Base-by-base conservation (phyloP, 179 eudicot species). In the Silene noctiflora region DNA sequence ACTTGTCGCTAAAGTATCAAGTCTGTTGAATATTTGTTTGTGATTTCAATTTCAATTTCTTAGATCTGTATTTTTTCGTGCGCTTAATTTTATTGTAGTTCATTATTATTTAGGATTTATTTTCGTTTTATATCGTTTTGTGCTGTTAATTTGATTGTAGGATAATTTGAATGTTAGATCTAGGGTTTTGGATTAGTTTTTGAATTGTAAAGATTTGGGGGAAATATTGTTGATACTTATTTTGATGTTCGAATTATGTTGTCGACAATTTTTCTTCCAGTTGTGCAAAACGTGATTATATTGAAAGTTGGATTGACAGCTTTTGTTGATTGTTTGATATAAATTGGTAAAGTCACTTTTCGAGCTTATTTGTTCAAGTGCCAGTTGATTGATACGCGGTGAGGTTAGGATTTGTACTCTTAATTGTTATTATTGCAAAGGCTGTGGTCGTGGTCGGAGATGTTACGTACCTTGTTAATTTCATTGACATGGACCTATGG, bases 151-250 rank as follows among this genome's bases (percentile, higher is more conserved):
- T 2, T 5, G 5, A 5, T 35, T n/a, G 25, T 67, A 4, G 10
- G 12, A 6, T 35, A 4, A 35, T 21, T 8, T 35, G 24, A 7
- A 9, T 67, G 1, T 2, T 35, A 67, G 71, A 67, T 67, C 22
- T 67, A 67, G 71, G 71, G 71, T 67, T 67, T 67, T n/a, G 22
- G 25, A 33, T 67, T 67, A 3, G 7, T 21, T 22, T 25, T 63
- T 63, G 0, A 3, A 14, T 17, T n/a, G 0, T 55, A 55, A 55
- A 16, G 7, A 1, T 63, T 24, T 4, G 67, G 17, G 16, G n/a
- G n/a, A n/a, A n/a, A n/a, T n/a, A n/a, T n/a, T n/a, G n/a, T n/a
- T n/a, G n/a, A n/a, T n/a, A n/a, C n/a, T n/a, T n/a, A 4, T 22
- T 14, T 66, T 33, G 70, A 16, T 17, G 70, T 67, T 67, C 5